Percentiles rank a stretch among this genome's conserved stretches.
These are phyloP conservation scores for Incumbomyces lentus DNA, from an alignment of 2,329 filamentous ascomycete genomes.

Conservation along the genomic window DNA sequence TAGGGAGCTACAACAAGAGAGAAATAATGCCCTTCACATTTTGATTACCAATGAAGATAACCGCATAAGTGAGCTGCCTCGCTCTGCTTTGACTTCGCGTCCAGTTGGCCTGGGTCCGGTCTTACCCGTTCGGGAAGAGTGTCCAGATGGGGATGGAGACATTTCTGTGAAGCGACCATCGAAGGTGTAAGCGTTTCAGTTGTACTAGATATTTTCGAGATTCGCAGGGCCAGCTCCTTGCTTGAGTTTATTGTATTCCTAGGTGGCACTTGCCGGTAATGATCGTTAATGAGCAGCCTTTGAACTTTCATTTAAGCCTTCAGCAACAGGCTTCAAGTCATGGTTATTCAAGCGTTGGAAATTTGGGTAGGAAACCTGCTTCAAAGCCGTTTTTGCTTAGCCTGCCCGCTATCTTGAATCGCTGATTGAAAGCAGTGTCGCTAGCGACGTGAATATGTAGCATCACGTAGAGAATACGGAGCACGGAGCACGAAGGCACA, in stretches of 20 bases:
- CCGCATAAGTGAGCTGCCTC: background rate
- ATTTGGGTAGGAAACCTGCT: too few relatives aligned
- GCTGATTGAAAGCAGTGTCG: too few relatives aligned
- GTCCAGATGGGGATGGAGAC: conserved; percentile 2
- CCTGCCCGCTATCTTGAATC: too few relatives aligned
- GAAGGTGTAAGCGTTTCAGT: background rate
- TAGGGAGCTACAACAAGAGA: background rate
- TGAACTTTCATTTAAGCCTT: background rate
- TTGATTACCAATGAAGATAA: conserved; percentile 1
- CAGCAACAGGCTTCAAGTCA: background rate
- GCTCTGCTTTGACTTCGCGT: background rate
- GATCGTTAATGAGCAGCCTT: background rate
- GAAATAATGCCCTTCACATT: conserved; percentile 5
- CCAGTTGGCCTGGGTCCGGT: background rate
- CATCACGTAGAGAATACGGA: too few relatives aligned
- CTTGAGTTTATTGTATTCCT: background rate
- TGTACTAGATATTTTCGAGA: too few relatives aligned
- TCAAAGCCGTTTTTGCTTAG: too few relatives aligned
- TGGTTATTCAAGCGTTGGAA: too few relatives aligned
- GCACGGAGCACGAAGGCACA: too few relatives aligned
- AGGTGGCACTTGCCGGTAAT: background rate
- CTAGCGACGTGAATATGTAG: too few relatives aligned
- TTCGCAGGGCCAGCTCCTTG: conserved; percentile 2
- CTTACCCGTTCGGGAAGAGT: background rate
- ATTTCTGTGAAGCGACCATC: conserved; percentile 1